Conservation (phyloP, 139 green algal genomes). For the Marvania coccoides region DNA sequence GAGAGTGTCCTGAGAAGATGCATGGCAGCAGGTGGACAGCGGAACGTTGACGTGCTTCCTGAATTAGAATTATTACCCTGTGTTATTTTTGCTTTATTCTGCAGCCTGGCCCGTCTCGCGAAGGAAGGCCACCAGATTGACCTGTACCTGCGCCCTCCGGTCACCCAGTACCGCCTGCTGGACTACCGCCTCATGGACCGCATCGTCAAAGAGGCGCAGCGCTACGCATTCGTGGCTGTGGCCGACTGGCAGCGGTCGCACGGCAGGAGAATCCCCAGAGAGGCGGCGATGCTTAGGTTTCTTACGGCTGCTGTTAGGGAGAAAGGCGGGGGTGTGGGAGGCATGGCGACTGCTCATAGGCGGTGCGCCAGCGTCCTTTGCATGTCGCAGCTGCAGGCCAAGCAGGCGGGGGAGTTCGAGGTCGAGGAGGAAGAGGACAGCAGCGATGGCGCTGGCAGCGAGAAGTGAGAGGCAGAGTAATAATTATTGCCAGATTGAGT, state of each 20-base stretch:
- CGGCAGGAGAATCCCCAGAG: not conserved
- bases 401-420: slow-evolving; percentile 8
- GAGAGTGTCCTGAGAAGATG: no score
- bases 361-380: slow-evolving; percentile 22
- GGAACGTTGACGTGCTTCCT: no score
- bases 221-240: slow-evolving; percentile 39
- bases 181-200: slow-evolving; percentile 64
- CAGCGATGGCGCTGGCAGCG: no score
- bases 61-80: no score
- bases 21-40: no score
- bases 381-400: slow-evolving; percentile 56
- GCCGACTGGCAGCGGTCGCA: slow-evolving; percentile 37
- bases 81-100: no score
- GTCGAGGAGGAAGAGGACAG: not conserved
- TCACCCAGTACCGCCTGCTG: slow-evolving; percentile 49
- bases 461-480: no score
- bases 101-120: not conserved
- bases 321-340: not conserved
- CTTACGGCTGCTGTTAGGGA: not conserved
- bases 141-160: slow-evolving; percentile 70
- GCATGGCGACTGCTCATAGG: not conserved
- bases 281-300: not conserved
- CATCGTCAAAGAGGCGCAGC: slow-evolving; percentile 55
- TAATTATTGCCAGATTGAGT: no score
- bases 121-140: slow-evolving; percentile 36